Conservation (phyloP, 2,329 filamentous ascomycete species). For the Aspergillus tamarii region DNA sequence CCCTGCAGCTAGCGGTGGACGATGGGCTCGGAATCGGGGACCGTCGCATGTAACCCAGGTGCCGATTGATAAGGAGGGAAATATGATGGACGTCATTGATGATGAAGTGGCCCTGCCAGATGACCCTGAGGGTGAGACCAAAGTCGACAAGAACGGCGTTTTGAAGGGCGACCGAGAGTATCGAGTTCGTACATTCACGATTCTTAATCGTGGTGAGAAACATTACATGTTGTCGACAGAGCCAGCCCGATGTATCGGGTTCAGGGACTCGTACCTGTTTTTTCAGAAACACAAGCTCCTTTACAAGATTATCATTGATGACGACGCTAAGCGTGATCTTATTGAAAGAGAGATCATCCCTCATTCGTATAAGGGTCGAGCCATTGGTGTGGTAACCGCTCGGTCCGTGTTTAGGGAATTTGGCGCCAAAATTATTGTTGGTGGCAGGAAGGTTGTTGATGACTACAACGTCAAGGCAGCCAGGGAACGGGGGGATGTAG, state of each 20-base stretch:
- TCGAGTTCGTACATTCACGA: slow-evolving; percentile 91
- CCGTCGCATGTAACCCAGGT: slow-evolving; percentile 79
- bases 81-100: slow-evolving; percentile 83
- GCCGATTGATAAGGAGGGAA: slow-evolving; percentile 90
- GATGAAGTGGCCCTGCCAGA: slow-evolving; percentile 90
- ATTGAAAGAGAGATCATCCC: slow-evolving; percentile 95
- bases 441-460: slow-evolving; percentile 80
- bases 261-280: slow-evolving; percentile 97
- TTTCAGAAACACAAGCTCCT: slow-evolving; percentile 97
- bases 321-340: slow-evolving; percentile 95
- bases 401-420: slow-evolving; percentile 97
- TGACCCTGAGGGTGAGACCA: slow-evolving; percentile 85
- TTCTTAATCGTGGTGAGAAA: slow-evolving; percentile 77
- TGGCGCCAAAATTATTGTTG: slow-evolving; percentile 89
- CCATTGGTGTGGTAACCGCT: slow-evolving; percentile 95
- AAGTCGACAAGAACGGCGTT: slow-evolving; percentile 87
- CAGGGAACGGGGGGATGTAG: slow-evolving; percentile 74
- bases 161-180: slow-evolving; percentile 86
- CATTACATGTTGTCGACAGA: slow-evolving; percentile 99
- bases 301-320: slow-evolving; percentile 97
- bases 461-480: slow-evolving; percentile 84
- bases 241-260: slow-evolving; percentile 92
- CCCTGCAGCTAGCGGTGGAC: slow-evolving; percentile 57
- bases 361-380: slow-evolving; percentile 96
- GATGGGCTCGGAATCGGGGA: slow-evolving; percentile 75